Evolutionary conservation across 805 yeast species (phyloP), one percentile per base, ranked within the genome.

Genomic region (Teunomyces lycoperdinae): DNA sequence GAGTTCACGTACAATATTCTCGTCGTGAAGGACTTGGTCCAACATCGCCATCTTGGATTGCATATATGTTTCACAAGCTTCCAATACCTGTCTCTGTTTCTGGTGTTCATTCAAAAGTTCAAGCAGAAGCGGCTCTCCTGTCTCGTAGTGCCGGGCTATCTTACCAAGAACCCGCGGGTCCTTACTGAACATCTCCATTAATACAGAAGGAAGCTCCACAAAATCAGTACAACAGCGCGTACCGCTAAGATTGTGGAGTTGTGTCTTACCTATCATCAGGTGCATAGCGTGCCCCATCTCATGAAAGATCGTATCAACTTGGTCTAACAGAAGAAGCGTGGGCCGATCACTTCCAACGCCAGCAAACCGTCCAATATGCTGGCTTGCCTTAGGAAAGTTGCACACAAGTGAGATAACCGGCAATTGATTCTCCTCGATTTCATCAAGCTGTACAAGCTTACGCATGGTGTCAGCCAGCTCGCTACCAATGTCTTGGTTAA

Each of bases 231-330:
- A 87, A 63, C 98, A 92, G 50, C 99, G 77, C 0, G 99, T 94
- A 3, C 99, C 99, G 30, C 95, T 84, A 7, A 92, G 85, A 63
- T 90, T 94, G 63, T 94, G 99, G 45, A 92, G 69, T 38, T 84
- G 76, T 0, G 99, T 94, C 52, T 92, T 78, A 0, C 98, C 99
- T 16, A 94, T 70, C 96, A 94, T 92, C 2, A 97, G 89, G 64
- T 94, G 99, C 81, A 94, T 87, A 1, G 98, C 98, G 66, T 94
- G 99, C 0, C 99, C 99, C 96, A 94, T 90, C 67, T 94, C 99
- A 67, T 94, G 99, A 71, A 94, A 94, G 14, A 94, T 70, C 0
- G 99, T 94, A 58, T 92, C 96, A 16, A 92, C 90, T 58, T 94
- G 98, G 48, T 77, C 79, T 48, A 88, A 73, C 9, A 84, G 74